These are phyloP conservation scores for Clonostachys rhizophaga DNA, from an alignment of 2,329 filamentous ascomycete species.

Conservation along the genomic window DNA sequence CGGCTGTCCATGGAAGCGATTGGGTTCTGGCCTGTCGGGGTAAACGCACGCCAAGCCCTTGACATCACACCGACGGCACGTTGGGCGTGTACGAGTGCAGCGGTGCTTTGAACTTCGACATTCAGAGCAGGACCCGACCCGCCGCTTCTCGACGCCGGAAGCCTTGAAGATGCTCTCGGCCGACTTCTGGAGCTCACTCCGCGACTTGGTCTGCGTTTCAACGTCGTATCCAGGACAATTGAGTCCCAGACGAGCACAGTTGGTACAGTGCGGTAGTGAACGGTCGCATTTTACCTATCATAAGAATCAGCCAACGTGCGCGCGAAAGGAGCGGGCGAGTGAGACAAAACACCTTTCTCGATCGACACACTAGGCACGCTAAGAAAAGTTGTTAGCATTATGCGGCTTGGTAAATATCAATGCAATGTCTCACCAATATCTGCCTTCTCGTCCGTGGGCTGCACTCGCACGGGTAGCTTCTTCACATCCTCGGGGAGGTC, in stretches of 20 bases:
- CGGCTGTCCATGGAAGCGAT: not conserved
- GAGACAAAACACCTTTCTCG: conserved; percentile 5
- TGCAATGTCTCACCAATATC: not conserved
- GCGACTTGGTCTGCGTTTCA: conserved; percentile 9
- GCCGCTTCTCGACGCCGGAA: conserved; percentile 16
- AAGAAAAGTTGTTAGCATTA: not conserved
- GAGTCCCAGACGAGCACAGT: conserved; percentile 13
- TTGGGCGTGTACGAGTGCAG: conserved; percentile 15
- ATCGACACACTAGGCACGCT: conserved; percentile 8
- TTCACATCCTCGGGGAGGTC: too few relatives aligned
- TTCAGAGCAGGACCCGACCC: conserved; percentile 17
- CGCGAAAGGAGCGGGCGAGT: not conserved
- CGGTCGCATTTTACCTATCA: conserved; percentile 15
- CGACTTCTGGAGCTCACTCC: conserved; percentile 12
- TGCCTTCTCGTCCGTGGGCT: not conserved
- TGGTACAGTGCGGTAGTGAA: conserved; percentile 7
- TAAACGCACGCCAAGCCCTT: conserved; percentile 2
- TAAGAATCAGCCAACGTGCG: not conserved
- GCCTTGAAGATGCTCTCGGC: conserved; percentile 17
- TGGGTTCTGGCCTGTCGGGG: not conserved
- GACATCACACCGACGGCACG: conserved; percentile 15
- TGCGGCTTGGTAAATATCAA: too few relatives aligned
- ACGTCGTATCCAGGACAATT: conserved; percentile 14
- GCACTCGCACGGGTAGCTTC: too few relatives aligned
- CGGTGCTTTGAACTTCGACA: conserved; percentile 16